Evolutionary conservation across 257 asterid genomes (phyloP).

Genomic region (Knoxia roxburghii): DNA sequence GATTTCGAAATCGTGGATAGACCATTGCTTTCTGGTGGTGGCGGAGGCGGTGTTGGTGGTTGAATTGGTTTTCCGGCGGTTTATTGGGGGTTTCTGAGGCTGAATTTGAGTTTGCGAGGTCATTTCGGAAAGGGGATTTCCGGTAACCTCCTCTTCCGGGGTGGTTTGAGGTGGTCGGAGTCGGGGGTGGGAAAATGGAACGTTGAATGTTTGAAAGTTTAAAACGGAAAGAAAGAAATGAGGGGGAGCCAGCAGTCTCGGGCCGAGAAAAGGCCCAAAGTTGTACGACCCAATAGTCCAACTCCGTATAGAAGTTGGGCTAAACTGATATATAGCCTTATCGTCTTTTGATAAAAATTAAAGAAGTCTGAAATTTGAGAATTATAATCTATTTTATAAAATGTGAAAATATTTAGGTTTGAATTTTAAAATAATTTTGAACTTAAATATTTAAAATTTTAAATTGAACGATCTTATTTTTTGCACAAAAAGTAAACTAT

Average conservation of each 20-base stretch:
- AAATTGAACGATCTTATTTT: too few relatives aligned
- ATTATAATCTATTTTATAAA: too few relatives aligned
- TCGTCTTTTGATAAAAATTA: too few relatives aligned
- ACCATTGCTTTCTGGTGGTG: conserved; percentile 38
- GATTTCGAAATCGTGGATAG: conserved; percentile 79
- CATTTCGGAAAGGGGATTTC: conserved; percentile 18
- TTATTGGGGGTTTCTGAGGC: conserved; percentile 38
- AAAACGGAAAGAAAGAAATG: background rate
- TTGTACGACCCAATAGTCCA: too few relatives aligned
- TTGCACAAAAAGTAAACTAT: too few relatives aligned
- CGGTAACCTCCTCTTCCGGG: background rate
- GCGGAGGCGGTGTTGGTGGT: background rate
- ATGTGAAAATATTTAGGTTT: too few relatives aligned
- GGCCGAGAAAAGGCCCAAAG: background rate
- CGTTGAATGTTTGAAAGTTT: background rate
- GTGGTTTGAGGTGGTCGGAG: too few relatives aligned
- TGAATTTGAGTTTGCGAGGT: conserved; percentile 19
- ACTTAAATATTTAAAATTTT: too few relatives aligned
- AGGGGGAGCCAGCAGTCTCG: background rate
- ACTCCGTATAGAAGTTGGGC: background rate
- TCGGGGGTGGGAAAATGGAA: conserved; percentile 6
- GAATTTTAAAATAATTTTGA: too few relatives aligned
- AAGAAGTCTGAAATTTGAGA: too few relatives aligned
- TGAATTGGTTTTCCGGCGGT: conserved; percentile 9
- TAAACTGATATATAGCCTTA: too few relatives aligned